Base-by-base conservation (phyloP, 2,329 filamentous ascomycete species). In the Fusarium fujikuroi region DNA sequence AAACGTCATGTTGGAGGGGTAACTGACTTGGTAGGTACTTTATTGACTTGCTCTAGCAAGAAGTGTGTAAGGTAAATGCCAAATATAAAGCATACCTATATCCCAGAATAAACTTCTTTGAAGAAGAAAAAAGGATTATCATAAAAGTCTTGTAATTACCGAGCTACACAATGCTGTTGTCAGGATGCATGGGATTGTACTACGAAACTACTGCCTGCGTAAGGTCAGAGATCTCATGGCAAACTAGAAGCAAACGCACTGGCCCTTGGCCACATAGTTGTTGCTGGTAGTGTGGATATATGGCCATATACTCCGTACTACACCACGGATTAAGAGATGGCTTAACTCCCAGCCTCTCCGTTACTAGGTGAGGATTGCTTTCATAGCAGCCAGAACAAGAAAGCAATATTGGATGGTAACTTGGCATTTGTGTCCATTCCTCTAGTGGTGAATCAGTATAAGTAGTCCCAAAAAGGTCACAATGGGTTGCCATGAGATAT, bases 1-100 rank as follows among this genome's bases (percentile, higher is more conserved):
- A 59, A 72, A 77, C 66, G 74, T 77, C 74, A 77, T 77, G 70
- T 65, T 71, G 74, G 74, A 77, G 75, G 75, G 62, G 67, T 70
- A 71, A 68, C 58, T 57, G 16, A 46, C 39, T 62, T 21, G 44
- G 57, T 50, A 14, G 43, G 23, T 44, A 25, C 43, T 25, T 19
- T 44, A 28, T 30, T 8, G 30, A 32, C 49, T 19, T 36, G 47
- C n/a, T 30, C 44, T 23, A n/a, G 23, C 44, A 25, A 65, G 28
- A 34, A 34, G 30, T 23, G 23, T 25, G 30, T 30, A 15, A 34
- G 19, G 25, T 34, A 15, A 34, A 25, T 15, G 32, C n/a, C 32
- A 36, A 36, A 19, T 11, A 21, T 52, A 36, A 15, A 36, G 21
- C 21, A 32, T 19, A 32, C 32, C 32, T 14, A 34, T 34, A 36